Conservation (phyloP, 108 stramenopile species). For the Cyclostephanos tholiformis region DNA sequence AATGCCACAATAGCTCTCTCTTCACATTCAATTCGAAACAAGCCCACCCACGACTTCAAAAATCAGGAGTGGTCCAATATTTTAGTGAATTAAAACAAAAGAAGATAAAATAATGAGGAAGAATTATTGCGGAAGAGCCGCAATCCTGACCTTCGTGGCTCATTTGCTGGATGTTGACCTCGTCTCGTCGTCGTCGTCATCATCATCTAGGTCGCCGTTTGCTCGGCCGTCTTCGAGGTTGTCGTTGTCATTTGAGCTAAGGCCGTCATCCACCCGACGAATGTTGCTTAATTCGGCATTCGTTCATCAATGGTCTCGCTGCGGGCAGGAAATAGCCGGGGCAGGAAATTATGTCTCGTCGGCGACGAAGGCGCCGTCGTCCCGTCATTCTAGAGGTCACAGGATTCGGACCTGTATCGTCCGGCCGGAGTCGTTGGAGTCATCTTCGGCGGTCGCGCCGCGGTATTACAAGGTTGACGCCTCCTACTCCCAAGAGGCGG, state of each 20-base stretch:
- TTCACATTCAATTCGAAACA: too few species aligned
- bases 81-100: background rate
- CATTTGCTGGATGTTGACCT: conserved; percentile 7
- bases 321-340: background rate
- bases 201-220: background rate
- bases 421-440: background rate
- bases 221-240: too few species aligned
- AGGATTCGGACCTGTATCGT: background rate
- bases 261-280: background rate
- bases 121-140: conserved; percentile 2
- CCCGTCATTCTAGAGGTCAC: background rate
- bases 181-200: background rate
- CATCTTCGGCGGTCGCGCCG: conserved; percentile 1
- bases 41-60: too few species aligned
- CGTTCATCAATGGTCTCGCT: background rate
- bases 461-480: background rate
- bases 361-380: background rate
- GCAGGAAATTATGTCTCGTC: background rate
- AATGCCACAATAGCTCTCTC: too few species aligned
- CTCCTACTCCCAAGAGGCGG: background rate
- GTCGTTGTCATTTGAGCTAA: background rate
- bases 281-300: background rate
- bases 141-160: conserved; percentile 18
- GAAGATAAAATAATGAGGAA: background rate
- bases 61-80: background rate